A percentile compares a stretch with the other conserved stretches of the same genome.
These are phyloP conservation scores for Podospora anserina DNA, from an alignment of 495 filamentous ascomycete species.

Conservation along the genomic window DNA sequence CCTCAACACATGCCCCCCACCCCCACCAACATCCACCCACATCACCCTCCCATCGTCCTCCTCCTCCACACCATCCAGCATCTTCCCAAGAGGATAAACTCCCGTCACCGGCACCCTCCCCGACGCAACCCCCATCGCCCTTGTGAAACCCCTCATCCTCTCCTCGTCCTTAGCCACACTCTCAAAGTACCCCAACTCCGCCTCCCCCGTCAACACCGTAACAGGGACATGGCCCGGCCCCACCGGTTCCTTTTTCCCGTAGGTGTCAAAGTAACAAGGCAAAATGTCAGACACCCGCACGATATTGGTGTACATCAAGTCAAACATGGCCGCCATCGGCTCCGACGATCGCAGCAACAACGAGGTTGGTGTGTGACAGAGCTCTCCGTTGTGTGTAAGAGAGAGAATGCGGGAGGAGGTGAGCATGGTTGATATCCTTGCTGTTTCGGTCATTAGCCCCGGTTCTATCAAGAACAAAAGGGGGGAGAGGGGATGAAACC, in stretches of 20 bases:
- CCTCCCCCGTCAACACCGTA: slow-evolving; percentile 24
- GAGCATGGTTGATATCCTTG: slow-evolving; percentile 30
- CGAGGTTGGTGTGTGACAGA: slow-evolving; percentile 35
- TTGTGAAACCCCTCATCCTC: slow-evolving; percentile 25
- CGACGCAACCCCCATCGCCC: slow-evolving; percentile 28
- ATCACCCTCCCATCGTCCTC: slow-evolving; percentile 16
- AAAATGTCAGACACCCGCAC: slow-evolving; percentile 25
- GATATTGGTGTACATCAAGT: slow-evolving; percentile 54
- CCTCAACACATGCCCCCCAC: slow-evolving; percentile 36
- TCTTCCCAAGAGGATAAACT: slow-evolving; percentile 31
- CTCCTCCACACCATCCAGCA: slow-evolving; percentile 19
- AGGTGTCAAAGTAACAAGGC: slow-evolving; percentile 34
- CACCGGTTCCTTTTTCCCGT: slow-evolving; percentile 32
- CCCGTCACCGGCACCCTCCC: slow-evolving; percentile 32
- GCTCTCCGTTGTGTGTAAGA: background rate
- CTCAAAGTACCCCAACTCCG: slow-evolving; percentile 27
- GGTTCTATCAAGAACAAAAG: too few species aligned
- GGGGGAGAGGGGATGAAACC: background rate
- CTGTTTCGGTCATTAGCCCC: background rate
- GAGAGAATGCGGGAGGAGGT: slow-evolving; percentile 18
- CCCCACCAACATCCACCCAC: slow-evolving; percentile 43
- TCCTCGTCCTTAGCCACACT: slow-evolving; percentile 26
- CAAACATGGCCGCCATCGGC: slow-evolving; percentile 40
- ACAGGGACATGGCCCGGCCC: slow-evolving; percentile 30
- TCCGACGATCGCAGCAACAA: slow-evolving; percentile 21